Evolutionary conservation across 805 yeast genomes (phyloP), one percentile per base, ranked within the genome.

Genomic region (Tetrapisispora namnaoensis): DNA sequence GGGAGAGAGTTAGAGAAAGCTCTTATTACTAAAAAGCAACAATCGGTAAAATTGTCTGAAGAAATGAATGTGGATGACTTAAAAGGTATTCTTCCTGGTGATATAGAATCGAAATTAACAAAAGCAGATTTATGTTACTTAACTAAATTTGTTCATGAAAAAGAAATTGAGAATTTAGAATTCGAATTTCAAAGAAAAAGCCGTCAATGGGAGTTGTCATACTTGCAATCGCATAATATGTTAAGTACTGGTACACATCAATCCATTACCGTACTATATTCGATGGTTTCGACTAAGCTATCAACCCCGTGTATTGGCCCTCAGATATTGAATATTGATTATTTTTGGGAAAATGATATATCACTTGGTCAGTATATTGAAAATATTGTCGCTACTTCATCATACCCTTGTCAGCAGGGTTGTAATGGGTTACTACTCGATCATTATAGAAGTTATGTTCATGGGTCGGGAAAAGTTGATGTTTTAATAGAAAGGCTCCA

Each of bases 291-390:
- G 3, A 78, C 82, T 9, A 83, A 82, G 57, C 84, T 87, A 38
- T 85, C 95, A 0, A 88, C 95, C 0, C 97, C 97, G 0, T 93
- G 99, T 59, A 71, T 81, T 38, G 98, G 98, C 0, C 99, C 99
- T 0, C 87, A 80, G 48, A 71, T 80, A n/a, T 80, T 86, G 34
- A 79, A 82, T 1, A 82, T 90, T 44, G 96, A 90, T 52, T 95
- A 76, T 60, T 93, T 91, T 62, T 80, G 95, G 71, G 96, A 88
- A 44, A 86, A 83, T 50, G 99, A 95, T 63, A 83, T 85, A 60
- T 82, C 95, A 10, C 67, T 95, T 40, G 99, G 99, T 0, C 86
- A 86, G 57, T 88, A 82, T 55, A 79, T 93, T 40, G 97, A 95
- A 59, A 85, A 83, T 48, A 72, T 82, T 37, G 82, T 88, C 50